phyloP scores from a whole-genome alignment of 306 rosid genomes.

The Carpinus fangiana region DNA sequence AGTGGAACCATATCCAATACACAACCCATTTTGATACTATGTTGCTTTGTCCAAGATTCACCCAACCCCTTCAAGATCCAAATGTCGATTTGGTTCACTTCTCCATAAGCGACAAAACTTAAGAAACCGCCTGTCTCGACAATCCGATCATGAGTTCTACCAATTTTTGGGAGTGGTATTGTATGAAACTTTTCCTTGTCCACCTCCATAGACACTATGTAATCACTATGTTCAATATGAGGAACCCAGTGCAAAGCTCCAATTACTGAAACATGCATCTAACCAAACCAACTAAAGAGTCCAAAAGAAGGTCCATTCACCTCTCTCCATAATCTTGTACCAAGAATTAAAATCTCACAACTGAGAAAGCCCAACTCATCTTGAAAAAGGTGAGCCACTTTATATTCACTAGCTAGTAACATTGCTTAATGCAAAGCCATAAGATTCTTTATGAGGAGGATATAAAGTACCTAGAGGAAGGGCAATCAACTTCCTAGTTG shows the following conservation, averaged over 20 bases:
- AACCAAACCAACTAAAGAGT: constrained; percentile 40
- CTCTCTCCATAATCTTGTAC: constrained; percentile 40
- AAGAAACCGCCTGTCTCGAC: constrained; percentile 40
- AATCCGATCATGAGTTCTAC: constrained; percentile 34
- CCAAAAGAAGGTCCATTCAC: constrained; percentile 47
- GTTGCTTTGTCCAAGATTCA: constrained; percentile 49
- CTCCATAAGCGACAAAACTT: constrained; percentile 35
- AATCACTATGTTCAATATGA: constrained; percentile 28
- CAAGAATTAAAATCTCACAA: constrained; percentile 44
- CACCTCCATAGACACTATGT: constrained; percentile 39
- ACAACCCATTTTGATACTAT: constrained; percentile 36
- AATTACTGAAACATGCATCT: constrained; percentile 37
- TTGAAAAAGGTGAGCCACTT: constrained; percentile 49
- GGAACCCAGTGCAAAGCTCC: constrained; percentile 63
- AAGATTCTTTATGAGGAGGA: constrained; percentile 34
- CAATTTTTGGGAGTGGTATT: constrained; percentile 32
- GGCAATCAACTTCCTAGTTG: constrained; percentile 31
- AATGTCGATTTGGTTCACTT: constrained; percentile 34
- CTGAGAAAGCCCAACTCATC: constrained; percentile 30
- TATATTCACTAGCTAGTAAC: constrained; percentile 36
- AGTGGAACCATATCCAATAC: constrained; percentile 47
- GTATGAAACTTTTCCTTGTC: constrained; percentile 44
- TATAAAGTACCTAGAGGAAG: constrained; percentile 47
- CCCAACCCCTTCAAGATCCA: constrained; percentile 49
- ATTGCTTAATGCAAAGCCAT: constrained; percentile 35